Conservation (phyloP, 306 rosid species). For the Vigna unguiculata region DNA sequence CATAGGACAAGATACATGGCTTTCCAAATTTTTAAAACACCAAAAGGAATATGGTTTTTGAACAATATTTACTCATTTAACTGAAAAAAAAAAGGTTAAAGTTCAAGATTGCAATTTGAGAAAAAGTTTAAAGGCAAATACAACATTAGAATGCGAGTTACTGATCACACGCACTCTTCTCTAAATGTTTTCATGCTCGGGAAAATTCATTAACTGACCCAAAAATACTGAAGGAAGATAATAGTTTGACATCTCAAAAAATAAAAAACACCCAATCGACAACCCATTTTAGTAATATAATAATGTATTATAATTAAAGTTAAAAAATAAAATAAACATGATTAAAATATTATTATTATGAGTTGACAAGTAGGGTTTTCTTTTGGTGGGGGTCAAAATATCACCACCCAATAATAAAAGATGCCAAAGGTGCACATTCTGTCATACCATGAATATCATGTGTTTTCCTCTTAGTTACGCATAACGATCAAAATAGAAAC, state of each 20-base stretch:
- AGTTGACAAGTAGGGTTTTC: too few relatives aligned
- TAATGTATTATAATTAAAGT: too few relatives aligned
- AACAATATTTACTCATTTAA: background rate
- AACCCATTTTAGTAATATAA: too few relatives aligned
- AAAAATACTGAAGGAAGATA: background rate
- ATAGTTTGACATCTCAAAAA: too few relatives aligned
- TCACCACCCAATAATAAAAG: too few relatives aligned
- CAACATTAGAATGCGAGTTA: background rate
- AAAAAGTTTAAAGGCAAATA: background rate
- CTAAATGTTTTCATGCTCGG: background rate
- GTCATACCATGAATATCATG: background rate
- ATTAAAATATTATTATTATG: too few relatives aligned
- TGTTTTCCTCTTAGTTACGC: background rate
- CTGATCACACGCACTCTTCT: conserved; percentile 10
- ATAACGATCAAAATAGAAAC: conserved; percentile 10
- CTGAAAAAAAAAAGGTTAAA: background rate
- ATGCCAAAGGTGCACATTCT: background rate
- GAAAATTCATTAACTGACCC: background rate
- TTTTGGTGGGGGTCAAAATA: too few relatives aligned
- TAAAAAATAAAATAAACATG: too few relatives aligned
- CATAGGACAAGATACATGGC: background rate
- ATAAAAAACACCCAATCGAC: too few relatives aligned
- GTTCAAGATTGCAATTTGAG: background rate
- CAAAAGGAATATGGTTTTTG: background rate
- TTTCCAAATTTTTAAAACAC: conserved; percentile 21